Base-by-base conservation (phyloP, 768 basidiomycete genomes). In the Suillus subluteus region DNA sequence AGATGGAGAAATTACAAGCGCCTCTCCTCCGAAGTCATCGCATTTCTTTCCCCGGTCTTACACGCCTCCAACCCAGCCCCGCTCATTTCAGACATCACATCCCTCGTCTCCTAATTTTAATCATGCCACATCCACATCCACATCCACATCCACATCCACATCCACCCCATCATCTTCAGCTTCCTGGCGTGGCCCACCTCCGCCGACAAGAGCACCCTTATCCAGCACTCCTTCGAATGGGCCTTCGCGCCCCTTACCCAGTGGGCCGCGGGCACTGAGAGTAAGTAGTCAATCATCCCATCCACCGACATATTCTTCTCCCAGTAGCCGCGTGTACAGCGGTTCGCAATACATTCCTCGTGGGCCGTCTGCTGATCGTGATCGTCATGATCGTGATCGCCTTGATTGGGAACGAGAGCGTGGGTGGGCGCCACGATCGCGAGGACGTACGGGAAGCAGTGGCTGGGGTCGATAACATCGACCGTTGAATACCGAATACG, bases 351-450 rank as follows among this genome's bases (percentile, higher is more conserved):
- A 80, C 55, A 78, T 81, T 6, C 85, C 86, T 41, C 80, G 86
- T 1, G 85, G 84, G 6, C 86, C 85, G 3, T 83, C 82, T 12
- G 84, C 83, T 2, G 86, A 86, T 70, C 79, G 86, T 3, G 86
- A 87, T 26, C 74, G 84, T 16, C 65, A 69, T 16, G 85, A 84
- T 21, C 77, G 82, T 75, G 83, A 84, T 18, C 74, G 81, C n/a
- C 18, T 30, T 41, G 58, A 61, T 30, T 61, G 58, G 58, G 58
- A 61, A 41, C 23, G 58, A 61, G 79, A 83, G n/a, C 69, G 83
- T 13, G 73, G 70, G 23, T 78, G 78, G 78, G 38, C 73, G 23
- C 63, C 75, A 18, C 68, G 76, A 55, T 48, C 76, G 40, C 71
- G 80, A 54, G 76, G 79, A 6, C 69, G 80, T 62, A 76, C 78